Conservation (phyloP, 1,284 basidiomycete species). For the Phaffia rhodozyma region DNA sequence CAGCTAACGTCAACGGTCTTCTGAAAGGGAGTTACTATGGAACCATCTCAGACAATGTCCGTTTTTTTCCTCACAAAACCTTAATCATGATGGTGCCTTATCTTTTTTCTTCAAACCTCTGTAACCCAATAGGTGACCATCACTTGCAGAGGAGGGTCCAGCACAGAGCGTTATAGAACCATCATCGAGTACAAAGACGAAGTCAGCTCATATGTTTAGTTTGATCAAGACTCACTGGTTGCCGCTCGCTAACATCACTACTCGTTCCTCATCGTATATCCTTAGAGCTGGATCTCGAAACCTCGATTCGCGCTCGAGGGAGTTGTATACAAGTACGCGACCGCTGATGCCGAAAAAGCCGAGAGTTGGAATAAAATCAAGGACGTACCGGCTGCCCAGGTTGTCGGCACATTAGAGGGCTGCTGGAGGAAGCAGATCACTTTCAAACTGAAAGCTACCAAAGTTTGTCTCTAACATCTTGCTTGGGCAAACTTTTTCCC, state of each 20-base stretch:
- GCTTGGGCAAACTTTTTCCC: background rate
- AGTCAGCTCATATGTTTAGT: conserved; percentile 39
- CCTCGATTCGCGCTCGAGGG: conserved; percentile 82
- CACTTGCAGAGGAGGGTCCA: conserved; percentile 60
- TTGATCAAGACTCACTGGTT: background rate
- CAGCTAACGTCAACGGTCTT: conserved; percentile 82
- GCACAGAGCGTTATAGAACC: conserved; percentile 54
- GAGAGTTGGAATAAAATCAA: conserved; percentile 68
- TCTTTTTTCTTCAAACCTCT: conserved; percentile 21
- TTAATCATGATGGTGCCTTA: background rate
- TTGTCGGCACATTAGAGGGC: conserved; percentile 76
- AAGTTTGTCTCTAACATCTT: conserved; percentile 30
- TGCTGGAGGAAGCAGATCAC: conserved; percentile 73
- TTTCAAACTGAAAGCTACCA: conserved; percentile 59
- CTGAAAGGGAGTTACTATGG: conserved; percentile 74
- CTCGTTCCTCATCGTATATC: conserved; percentile 2
- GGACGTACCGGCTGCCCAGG: conserved; percentile 66
- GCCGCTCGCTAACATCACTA: background rate
- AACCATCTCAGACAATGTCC: conserved; percentile 53
- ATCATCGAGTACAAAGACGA: conserved; percentile 95
- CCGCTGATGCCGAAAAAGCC: conserved; percentile 46
- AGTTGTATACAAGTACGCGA: conserved; percentile 64
- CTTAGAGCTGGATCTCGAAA: conserved; percentile 77
- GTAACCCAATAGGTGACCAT: conserved; percentile 50
- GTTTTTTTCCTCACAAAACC: background rate